phyloP scores from a whole-genome alignment of 2,329 filamentous ascomycete species.

The Cladophialophora yegresii region DNA sequence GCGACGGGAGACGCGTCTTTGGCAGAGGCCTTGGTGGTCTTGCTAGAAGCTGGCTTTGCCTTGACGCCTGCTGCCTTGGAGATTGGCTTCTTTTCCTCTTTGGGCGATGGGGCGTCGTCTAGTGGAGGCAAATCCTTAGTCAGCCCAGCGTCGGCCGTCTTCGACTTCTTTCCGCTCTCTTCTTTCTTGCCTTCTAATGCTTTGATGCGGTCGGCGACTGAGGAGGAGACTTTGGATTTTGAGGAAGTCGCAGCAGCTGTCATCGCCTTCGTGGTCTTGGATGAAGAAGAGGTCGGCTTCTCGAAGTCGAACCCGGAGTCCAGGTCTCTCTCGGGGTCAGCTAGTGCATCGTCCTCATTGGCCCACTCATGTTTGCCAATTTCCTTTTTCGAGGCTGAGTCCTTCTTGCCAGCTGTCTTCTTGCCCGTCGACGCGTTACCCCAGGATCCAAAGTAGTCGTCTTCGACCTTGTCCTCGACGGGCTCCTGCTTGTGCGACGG shows the following conservation, averaged over 20 bases:
- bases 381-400: slow-evolving; percentile 45
- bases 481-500: slow-evolving; percentile 37
- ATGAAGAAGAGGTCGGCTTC: slow-evolving; percentile 46
- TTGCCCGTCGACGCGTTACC: slow-evolving; percentile 35
- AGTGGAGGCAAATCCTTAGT: slow-evolving; percentile 45
- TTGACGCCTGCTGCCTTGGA: slow-evolving; percentile 44
- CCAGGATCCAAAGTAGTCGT: slow-evolving; percentile 39
- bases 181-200: slow-evolving; percentile 48
- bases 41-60: slow-evolving; percentile 36
- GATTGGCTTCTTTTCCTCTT: slow-evolving; percentile 47
- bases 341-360: slow-evolving; percentile 47
- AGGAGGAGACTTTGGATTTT: slow-evolving; percentile 48
- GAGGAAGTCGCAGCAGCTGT: slow-evolving; percentile 42
- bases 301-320: slow-evolving; percentile 40
- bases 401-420: slow-evolving; percentile 44
- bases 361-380: slow-evolving; percentile 47
- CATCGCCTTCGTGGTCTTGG: slow-evolving; percentile 48
- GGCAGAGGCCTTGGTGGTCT: slow-evolving; percentile 35
- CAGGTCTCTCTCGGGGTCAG: slow-evolving; percentile 47
- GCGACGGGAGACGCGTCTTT: slow-evolving; percentile 34
- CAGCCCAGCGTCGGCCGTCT: slow-evolving; percentile 43
- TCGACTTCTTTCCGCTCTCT: slow-evolving; percentile 44
- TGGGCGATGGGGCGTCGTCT: slow-evolving; percentile 41
- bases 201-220: slow-evolving; percentile 58
- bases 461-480: slow-evolving; percentile 30